Conservation (phyloP, 2,329 filamentous ascomycete species). For the Mariannaea sp. region DNA sequence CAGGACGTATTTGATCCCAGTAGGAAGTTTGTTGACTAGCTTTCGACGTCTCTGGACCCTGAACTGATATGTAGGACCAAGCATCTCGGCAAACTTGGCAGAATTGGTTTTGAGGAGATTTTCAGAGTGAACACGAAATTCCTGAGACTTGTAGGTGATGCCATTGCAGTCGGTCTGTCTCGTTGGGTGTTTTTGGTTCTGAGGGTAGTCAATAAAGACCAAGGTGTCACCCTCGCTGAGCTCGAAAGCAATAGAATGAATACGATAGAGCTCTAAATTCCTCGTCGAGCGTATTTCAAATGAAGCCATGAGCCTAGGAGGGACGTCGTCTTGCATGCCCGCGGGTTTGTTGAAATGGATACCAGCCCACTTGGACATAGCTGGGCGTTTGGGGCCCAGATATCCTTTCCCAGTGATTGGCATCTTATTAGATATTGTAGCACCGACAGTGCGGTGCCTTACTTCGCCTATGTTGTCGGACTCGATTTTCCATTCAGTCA, state of each 20-base stretch:
- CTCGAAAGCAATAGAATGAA: conserved; percentile 37
- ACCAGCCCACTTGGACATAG: conserved; percentile 23
- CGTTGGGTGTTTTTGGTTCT: conserved; percentile 21
- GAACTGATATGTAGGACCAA: conserved; percentile 49
- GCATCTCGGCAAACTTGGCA: conserved; percentile 51
- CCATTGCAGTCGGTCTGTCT: conserved; percentile 44
- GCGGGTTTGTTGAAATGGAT: conserved; percentile 28
- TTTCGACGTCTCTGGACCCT: conserved; percentile 46
- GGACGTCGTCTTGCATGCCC: not conserved
- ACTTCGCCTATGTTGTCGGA: too few relatives aligned
- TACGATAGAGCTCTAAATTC: conserved; percentile 35
- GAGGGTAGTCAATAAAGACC: conserved; percentile 49
- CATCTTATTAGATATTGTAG: too few relatives aligned
- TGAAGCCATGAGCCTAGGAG: conserved; percentile 17
- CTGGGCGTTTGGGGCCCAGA: not conserved
- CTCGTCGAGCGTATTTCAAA: conserved; percentile 29
- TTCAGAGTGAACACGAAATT: conserved; percentile 51
- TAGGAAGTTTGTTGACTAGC: conserved; percentile 42
- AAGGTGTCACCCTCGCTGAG: conserved; percentile 49
- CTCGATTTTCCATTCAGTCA: not conserved
- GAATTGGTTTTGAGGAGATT: conserved; percentile 54
- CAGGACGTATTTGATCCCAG: conserved; percentile 61
- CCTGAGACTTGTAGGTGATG: conserved; percentile 41
- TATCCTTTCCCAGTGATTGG: too few relatives aligned
- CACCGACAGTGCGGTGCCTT: too few relatives aligned